These are phyloP conservation scores for Aspergillus biplanus DNA, from an alignment of 495 filamentous ascomycete species.

Conservation along the genomic window DNA sequence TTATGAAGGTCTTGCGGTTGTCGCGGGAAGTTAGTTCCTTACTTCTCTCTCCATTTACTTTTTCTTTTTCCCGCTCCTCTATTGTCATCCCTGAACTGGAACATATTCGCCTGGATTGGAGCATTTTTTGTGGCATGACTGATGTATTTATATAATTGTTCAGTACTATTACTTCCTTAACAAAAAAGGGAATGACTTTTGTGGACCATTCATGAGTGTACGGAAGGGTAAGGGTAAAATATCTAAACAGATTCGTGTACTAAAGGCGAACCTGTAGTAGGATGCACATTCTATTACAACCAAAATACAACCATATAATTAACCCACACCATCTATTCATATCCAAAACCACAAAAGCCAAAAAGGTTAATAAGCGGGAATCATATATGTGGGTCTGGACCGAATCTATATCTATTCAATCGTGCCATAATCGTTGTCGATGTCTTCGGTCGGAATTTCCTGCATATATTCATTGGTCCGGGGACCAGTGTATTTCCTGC, in stretches of 20 bases:
- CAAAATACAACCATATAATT: neutral
- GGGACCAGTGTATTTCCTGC: conserved; percentile 59
- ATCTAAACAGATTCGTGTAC: neutral
- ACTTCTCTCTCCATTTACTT: neutral
- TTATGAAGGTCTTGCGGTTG: conserved; percentile 81
- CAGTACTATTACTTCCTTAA: neutral
- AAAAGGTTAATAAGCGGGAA: neutral
- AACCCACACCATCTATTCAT: neutral
- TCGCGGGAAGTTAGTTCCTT: conserved; percentile 61
- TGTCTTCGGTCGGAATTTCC: conserved; percentile 41
- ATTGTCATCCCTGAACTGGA: neutral
- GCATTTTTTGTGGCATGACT: neutral
- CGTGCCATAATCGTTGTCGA: conserved; percentile 29
- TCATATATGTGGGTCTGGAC: neutral
- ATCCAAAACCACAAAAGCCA: neutral
- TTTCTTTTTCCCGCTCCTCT: neutral
- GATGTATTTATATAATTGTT: conserved; percentile 19
- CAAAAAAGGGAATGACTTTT: neutral
- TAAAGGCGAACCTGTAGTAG: no score
- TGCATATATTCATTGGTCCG: conserved; percentile 54
- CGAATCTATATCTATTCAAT: conserved; percentile 12
- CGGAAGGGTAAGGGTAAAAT: neutral
- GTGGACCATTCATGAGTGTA: neutral
- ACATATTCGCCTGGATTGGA: neutral
- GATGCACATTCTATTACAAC: no score